Evolutionary conservation across 2,329 filamentous ascomycete species (phyloP).

Genomic region (Colletotrichum orbiculare): DNA sequence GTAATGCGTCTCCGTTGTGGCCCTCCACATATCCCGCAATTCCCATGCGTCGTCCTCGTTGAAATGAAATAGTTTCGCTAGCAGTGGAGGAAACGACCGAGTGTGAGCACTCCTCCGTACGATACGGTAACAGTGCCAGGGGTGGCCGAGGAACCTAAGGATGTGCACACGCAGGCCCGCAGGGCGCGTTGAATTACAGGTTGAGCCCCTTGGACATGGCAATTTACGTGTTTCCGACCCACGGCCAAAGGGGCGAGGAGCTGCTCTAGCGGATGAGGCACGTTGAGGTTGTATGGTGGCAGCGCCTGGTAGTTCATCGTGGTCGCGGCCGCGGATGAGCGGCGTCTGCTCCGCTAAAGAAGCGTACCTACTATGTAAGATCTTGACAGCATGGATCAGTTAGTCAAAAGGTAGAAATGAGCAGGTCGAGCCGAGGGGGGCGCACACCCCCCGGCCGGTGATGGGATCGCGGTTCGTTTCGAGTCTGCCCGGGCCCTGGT

Average conservation of each 20-base stretch:
- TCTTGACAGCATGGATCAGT: constrained; percentile 20
- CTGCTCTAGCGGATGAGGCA: too few relatives aligned
- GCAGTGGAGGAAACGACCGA: background rate
- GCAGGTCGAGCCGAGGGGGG: constrained; percentile 21
- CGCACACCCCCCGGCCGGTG: background rate
- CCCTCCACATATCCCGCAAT: constrained; percentile 8
- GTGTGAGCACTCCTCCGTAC: background rate
- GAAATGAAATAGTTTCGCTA: background rate
- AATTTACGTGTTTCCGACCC: constrained; percentile 6
- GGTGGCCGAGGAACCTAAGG: background rate
- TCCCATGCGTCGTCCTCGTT: background rate
- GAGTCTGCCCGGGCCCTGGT: background rate
- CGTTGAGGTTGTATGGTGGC: background rate
- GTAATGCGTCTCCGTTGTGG: background rate
- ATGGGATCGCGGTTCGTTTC: constrained; percentile 21
- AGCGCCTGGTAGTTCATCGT: background rate
- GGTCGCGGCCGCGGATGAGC: too few relatives aligned
- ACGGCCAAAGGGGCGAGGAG: too few relatives aligned
- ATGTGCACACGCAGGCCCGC: constrained; percentile 18
- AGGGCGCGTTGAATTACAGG: background rate
- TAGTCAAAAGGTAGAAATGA: background rate
- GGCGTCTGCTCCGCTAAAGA: constrained; percentile 30
- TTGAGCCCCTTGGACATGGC: constrained; percentile 5
- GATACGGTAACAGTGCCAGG: too few relatives aligned
- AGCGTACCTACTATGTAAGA: constrained; percentile 10